These are phyloP conservation scores for Colletotrichum tropicicola DNA, from an alignment of 2,329 filamentous ascomycete genomes.

Conservation along the genomic window DNA sequence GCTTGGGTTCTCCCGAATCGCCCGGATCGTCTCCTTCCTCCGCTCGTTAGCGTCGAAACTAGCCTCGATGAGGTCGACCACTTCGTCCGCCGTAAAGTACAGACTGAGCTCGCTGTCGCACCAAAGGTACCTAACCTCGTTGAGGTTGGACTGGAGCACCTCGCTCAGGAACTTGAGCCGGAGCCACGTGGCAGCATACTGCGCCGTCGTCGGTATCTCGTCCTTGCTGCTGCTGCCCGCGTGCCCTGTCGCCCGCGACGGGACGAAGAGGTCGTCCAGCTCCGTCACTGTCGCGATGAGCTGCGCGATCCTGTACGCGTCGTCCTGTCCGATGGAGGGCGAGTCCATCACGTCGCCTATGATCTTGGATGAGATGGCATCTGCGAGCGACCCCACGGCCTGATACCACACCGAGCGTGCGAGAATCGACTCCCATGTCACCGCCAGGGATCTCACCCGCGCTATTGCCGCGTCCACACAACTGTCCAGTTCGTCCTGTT, in stretches of 20 bases:
- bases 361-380: slow-evolving; percentile 67
- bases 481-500: slow-evolving; percentile 62
- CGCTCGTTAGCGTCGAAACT: slow-evolving; percentile 72
- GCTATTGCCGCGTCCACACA: slow-evolving; percentile 62
- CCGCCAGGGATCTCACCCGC: slow-evolving; percentile 62
- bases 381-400: slow-evolving; percentile 67
- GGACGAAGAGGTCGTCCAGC: slow-evolving; percentile 68
- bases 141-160: slow-evolving; percentile 72
- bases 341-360: slow-evolving; percentile 70
- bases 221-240: slow-evolving; percentile 34
- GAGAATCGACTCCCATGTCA: slow-evolving; percentile 66
- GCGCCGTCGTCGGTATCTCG: slow-evolving; percentile 63
- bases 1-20: slow-evolving; percentile 62
- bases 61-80: slow-evolving; percentile 68
- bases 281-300: slow-evolving; percentile 66
- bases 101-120: slow-evolving; percentile 72
- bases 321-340: slow-evolving; percentile 68
- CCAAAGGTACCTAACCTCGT: slow-evolving; percentile 71
- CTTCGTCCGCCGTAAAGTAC: slow-evolving; percentile 69
- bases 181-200: slow-evolving; percentile 70
- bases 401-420: slow-evolving; percentile 70
- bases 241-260: slow-evolving; percentile 44
- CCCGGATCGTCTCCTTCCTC: slow-evolving; percentile 65
- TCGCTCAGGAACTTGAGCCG: slow-evolving; percentile 71
- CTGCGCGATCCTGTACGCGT: slow-evolving; percentile 68